A percentile compares a stretch with the other conserved stretches of the same genome.
Conservation (phyloP, 768 basidiomycete genomes). For the Mycena latifolia region DNA sequence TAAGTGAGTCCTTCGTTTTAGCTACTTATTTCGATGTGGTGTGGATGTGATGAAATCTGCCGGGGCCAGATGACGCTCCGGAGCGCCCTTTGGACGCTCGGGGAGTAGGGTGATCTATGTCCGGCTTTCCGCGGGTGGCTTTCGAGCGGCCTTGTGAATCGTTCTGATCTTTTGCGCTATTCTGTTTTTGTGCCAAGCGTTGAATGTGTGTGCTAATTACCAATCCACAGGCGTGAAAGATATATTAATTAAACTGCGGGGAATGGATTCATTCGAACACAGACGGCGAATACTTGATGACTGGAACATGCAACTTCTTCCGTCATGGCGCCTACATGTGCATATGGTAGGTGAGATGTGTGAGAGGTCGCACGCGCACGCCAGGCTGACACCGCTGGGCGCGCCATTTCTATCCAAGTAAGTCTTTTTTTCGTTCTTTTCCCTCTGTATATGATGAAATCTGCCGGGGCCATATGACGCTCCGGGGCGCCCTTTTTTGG, state of each 20-base stretch:
- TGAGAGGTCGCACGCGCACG: no score
- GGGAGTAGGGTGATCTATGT: constrained; percentile 39
- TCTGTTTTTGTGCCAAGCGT: no score
- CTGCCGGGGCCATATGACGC: constrained; percentile 93
- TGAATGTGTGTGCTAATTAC: no score
- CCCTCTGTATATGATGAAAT: constrained; percentile 62
- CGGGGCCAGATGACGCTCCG: constrained; percentile 92
- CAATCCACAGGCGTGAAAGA: no score
- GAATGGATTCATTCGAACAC: no score
- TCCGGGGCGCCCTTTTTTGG: constrained; percentile 40
- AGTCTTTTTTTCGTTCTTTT: constrained; percentile 3
- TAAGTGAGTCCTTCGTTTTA: constrained; percentile 33
- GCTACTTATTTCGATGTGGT: neutral
- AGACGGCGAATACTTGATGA: no score
- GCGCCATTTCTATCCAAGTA: constrained; percentile 22
- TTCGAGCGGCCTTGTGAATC: neutral
- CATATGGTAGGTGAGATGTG: no score
- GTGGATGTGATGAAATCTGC: constrained; percentile 71
- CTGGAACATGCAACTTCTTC: no score
- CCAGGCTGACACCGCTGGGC: no score
- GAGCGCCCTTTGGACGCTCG: constrained; percentile 40
- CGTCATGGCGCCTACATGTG: no score
- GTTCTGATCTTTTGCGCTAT: constrained; percentile 11
- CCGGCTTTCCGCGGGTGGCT: constrained; percentile 25
- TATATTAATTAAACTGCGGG: no score